phyloP scores from a whole-genome alignment of 2,329 filamentous ascomycete species.

The Rosellinia necatrix region DNA sequence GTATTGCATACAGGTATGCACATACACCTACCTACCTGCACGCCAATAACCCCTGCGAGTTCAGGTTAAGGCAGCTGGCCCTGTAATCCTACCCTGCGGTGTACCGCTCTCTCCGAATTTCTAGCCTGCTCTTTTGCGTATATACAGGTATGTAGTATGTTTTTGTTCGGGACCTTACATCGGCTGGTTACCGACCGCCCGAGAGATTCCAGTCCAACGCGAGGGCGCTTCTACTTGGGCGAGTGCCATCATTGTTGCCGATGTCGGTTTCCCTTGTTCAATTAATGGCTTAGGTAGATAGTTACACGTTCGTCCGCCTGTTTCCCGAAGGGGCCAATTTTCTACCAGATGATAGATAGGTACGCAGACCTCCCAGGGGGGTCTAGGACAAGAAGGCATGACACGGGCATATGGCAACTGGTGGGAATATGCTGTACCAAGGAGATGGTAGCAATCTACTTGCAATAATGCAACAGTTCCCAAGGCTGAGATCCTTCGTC shows the following conservation, averaged over 20 bases:
- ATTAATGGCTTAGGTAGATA: too few relatives aligned
- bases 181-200: not conserved
- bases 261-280: too few relatives aligned
- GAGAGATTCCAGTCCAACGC: not conserved
- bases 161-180: conserved; percentile 9
- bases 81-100: conserved; percentile 15
- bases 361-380: not conserved
- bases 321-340: too few relatives aligned
- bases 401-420: too few relatives aligned
- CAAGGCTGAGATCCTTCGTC: conserved; percentile 9
- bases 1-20: too few relatives aligned
- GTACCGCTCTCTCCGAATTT: not conserved
- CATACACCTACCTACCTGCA: too few relatives aligned
- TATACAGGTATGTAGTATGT: too few relatives aligned
- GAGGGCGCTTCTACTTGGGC: too few relatives aligned
- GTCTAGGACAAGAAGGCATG: too few relatives aligned
- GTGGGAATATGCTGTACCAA: conserved; percentile 6
- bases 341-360: too few relatives aligned
- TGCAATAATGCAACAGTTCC: not conserved
- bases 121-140: conserved; percentile 9
- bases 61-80: not conserved
- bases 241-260: too few relatives aligned
- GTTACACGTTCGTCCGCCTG: too few relatives aligned
- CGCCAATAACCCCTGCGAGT: not conserved
- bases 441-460: not conserved